Evolutionary conservation across 495 filamentous ascomycete species (phyloP), one percentile per base, ranked within the genome.

Genomic region (Aspergillus saccharolyticus): DNA sequence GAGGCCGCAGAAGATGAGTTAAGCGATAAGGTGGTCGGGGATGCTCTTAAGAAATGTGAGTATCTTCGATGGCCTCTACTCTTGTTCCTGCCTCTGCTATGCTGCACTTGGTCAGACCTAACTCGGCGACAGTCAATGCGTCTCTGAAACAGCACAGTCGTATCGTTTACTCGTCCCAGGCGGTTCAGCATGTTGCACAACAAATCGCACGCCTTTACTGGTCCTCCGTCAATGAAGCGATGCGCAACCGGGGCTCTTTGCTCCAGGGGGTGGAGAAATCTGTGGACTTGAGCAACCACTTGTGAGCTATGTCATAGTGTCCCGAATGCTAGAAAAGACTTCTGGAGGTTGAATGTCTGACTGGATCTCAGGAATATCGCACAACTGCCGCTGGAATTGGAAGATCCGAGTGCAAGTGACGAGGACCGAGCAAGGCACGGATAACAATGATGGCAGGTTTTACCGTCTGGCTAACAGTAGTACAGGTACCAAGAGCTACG

Each of bases 191-290:
- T 72, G 81, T 95, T 43, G 90, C 89, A 20, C 87, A 91, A 70
- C 89, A 95, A 75, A 85, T 95, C 44, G 84, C 91, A 62, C 74
- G 71, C 52, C 70, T 92, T 52, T 94, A 93, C 65, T 85, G 84
- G 80, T 61, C 71, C 21, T 64, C 74, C 0, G 74, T 76, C 28
- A 78, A 58, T 10, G 68, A 73, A 65, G 78, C 80, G 42, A 72
- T 68, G 1, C 76, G 78, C 22, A 74, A 70, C 59, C 64, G 70
- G 59, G 46, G 69, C 60, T 52, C 70, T 52, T 28, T 76, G 57
- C 19, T 60, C 39, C 73, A 65, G 1, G 72, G 66, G 0, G 73
- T 73, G 2, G 75, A 74, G 17, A 76, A 70, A 47, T 78, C 69
- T 7, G 69, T 73, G 4, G 78, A 79, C 47, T 68, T 76, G 21